Evolutionary conservation across 2,329 filamentous ascomycete species (phyloP).

Genomic region (Epichloe aotearoae): DNA sequence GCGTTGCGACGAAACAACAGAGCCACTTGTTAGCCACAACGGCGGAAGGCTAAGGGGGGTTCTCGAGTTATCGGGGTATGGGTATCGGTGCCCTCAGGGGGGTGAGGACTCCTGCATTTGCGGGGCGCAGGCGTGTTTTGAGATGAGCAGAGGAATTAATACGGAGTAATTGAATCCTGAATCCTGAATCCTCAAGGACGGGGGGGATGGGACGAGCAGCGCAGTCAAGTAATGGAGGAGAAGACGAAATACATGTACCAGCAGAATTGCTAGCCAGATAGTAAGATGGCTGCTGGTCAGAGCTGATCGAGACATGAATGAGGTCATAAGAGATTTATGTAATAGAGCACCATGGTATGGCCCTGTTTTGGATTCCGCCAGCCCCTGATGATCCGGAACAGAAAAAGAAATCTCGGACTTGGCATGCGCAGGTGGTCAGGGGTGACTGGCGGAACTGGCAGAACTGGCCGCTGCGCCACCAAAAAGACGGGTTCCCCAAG

Average conservation of each 20-base stretch:
- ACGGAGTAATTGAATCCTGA: no score
- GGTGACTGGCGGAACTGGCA: no score
- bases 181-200: not conserved
- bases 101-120: no score
- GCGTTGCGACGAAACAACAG: slow-evolving; percentile 1
- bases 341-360: not conserved
- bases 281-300: no score
- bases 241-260: not conserved
- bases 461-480: no score
- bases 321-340: no score
- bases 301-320: no score
- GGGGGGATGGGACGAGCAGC: not conserved
- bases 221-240: not conserved
- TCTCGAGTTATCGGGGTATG: no score
- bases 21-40: not conserved
- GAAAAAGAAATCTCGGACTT: not conserved
- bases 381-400: not conserved
- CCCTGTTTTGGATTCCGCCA: not conserved
- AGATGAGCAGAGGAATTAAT: not conserved
- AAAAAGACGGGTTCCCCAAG: no score
- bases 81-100: no score
- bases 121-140: not conserved
- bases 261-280: not conserved
- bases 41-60: slow-evolving; percentile 22
- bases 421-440: slow-evolving; percentile 1